Conservation (phyloP, 2,329 filamentous ascomycete species). For the Amphichorda felina region DNA sequence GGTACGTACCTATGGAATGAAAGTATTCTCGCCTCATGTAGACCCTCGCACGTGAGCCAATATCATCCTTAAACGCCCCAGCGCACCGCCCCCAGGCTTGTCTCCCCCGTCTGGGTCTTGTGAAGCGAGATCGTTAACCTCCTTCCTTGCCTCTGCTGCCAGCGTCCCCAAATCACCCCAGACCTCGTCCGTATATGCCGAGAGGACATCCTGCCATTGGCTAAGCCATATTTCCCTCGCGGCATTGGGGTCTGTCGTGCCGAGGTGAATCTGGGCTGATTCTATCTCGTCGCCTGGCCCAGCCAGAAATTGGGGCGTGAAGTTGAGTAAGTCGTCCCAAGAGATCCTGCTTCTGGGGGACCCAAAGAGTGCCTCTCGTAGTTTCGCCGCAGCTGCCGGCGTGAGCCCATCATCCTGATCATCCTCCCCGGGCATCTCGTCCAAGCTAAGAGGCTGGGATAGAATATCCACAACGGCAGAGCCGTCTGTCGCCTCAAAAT, state of each 20-base stretch:
- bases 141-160: slow-evolving; percentile 41
- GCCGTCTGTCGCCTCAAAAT: slow-evolving; percentile 15
- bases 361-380: slow-evolving; percentile 26
- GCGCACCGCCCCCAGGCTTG: slow-evolving; percentile 10
- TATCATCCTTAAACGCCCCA: slow-evolving; percentile 22
- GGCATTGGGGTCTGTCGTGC: slow-evolving; percentile 22
- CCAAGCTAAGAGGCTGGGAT: slow-evolving; percentile 10
- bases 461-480: slow-evolving; percentile 26
- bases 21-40: not conserved
- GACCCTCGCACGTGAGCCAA: slow-evolving; percentile 22
- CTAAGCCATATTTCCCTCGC: slow-evolving; percentile 34
- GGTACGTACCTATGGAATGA: slow-evolving; percentile 1
- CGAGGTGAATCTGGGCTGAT: slow-evolving; percentile 18
- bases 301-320: slow-evolving; percentile 31
- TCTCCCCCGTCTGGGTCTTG: slow-evolving; percentile 10
- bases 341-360: slow-evolving; percentile 4
- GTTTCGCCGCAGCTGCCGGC: slow-evolving; percentile 15
- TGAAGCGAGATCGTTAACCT: slow-evolving; percentile 31
- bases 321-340: slow-evolving; percentile 38
- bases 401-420: slow-evolving; percentile 12
- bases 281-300: slow-evolving; percentile 8
- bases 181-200: slow-evolving; percentile 50
- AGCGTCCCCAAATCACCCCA: slow-evolving; percentile 53
- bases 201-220: slow-evolving; percentile 45
- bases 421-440: slow-evolving; percentile 8